Conservation (phyloP, 768 basidiomycete genomes). For the Tylopilus subfusipes region DNA sequence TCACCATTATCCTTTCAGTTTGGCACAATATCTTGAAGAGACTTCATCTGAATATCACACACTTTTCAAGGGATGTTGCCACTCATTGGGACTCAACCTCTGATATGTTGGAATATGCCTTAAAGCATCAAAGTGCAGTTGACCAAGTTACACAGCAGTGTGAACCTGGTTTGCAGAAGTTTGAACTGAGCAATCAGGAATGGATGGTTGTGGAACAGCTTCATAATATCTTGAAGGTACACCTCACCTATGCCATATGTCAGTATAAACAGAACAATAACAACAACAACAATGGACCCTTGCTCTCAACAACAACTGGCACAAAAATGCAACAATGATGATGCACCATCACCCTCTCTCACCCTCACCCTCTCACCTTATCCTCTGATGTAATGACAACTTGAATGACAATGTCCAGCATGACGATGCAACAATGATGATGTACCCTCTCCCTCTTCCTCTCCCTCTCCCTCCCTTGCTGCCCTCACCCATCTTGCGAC, state of each 20-base stretch:
- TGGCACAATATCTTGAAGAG: constrained; percentile 13
- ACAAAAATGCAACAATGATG: too few species aligned
- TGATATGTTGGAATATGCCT: neutral
- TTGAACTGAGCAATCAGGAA: constrained; percentile 9
- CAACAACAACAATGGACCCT: too few species aligned
- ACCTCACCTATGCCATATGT: neutral
- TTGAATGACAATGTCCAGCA: too few species aligned
- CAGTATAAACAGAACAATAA: too few species aligned
- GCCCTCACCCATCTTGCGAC: too few species aligned
- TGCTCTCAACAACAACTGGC: too few species aligned
- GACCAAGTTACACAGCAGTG: neutral
- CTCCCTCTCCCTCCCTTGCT: too few species aligned
- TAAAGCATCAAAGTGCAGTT: neutral
- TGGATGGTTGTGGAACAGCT: constrained; percentile 16
- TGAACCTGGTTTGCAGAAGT: constrained; percentile 11
- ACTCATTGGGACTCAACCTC: constrained; percentile 24
- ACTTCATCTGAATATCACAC: neutral
- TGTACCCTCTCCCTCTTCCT: too few species aligned
- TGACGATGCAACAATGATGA: too few species aligned
- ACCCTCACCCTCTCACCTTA: too few species aligned
- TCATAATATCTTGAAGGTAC: neutral
- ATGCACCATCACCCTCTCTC: too few species aligned
- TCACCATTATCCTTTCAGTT: constrained; percentile 12
- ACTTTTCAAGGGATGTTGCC: constrained; percentile 23
- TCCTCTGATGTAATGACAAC: too few species aligned